Conservation (phyloP, 225 moss, liverwort and hornwort species). For the Rhytidiadelphus loreus region DNA sequence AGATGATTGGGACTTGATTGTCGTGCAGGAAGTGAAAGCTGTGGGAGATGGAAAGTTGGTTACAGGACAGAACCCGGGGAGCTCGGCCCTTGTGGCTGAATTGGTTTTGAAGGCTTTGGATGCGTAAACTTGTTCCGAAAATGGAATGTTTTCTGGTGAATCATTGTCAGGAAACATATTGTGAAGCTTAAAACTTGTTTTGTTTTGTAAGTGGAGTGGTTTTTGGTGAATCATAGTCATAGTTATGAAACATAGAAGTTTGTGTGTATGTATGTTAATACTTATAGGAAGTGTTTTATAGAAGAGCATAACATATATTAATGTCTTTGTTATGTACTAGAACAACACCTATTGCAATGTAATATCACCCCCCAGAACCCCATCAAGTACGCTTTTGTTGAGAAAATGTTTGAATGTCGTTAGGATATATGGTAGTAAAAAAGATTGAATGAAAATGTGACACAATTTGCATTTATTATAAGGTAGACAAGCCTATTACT, state of each 20-base stretch:
- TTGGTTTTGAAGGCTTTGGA: conserved; percentile 43
- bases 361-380: background rate
- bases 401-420: background rate
- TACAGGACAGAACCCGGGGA: conserved; percentile 69
- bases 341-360: background rate
- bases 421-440: background rate
- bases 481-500: background rate
- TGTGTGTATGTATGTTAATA: too few relatives aligned
- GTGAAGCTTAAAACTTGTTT: background rate
- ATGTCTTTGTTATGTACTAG: background rate
- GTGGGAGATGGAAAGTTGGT: conserved; percentile 57
- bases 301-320: too few relatives aligned
- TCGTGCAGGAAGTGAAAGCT: conserved; percentile 39
- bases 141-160: background rate
- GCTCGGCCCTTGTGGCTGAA: conserved; percentile 42
- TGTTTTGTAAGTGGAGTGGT: background rate
- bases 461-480: background rate
- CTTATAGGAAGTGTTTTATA: background rate
- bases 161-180: background rate
- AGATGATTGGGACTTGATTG: background rate
- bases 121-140: background rate
- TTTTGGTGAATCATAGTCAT: background rate
- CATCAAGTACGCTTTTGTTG: too few relatives aligned
- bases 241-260: too few relatives aligned
- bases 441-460: background rate